Base-by-base conservation (phyloP, 495 filamentous ascomycete genomes). In the Aspergillus biplanus region DNA sequence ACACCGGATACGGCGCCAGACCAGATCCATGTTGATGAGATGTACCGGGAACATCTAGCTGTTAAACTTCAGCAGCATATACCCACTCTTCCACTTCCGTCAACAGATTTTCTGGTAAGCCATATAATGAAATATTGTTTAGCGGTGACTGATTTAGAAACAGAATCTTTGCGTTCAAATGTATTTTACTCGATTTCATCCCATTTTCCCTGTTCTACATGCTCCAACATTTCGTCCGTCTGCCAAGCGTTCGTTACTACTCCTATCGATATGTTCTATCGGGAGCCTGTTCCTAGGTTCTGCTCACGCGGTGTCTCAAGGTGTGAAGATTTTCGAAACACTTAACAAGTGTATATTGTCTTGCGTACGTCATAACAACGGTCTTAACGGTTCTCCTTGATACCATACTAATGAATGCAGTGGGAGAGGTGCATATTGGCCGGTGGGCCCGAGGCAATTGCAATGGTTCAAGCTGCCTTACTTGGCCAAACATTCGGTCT, bases 401-500 rank as follows among this genome's bases (percentile, higher is more conserved):
- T 2, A 27, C 2, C 1, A 27, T 27, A 27, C 21, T 27, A 27
- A 27, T 2, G 21, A 2, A 27, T 7, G 15, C 31, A 68, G 67
- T 69, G 67, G 67, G 67, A 69, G 5, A 53, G 47, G 52, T 67
- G 48, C 16, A 39, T 62, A 5, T 37, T 37, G 18, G 31, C 59
- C 34, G 27, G 49, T 21, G 61, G 42, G 32, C 42, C 33, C 9
- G 37, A 12, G 50, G 58, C 58, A 44, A 59, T 70, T 11, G 65
- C 69, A 15, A 58, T 77, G 47, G 62, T 66, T 3, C 75, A 78
- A 59, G 73, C 75, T 5, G 68, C 70, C n/a, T 63, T 75, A 5
- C 65, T 77, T 12, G 75, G 73, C 1, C 75, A 78, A 48, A 77
- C 70, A 0, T 77, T 77, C 64, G 74, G 69, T 32, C 63, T 77